These are phyloP conservation scores for Salix purpurea DNA, from an alignment of 345 rosid genomes.

Conservation along the genomic window DNA sequence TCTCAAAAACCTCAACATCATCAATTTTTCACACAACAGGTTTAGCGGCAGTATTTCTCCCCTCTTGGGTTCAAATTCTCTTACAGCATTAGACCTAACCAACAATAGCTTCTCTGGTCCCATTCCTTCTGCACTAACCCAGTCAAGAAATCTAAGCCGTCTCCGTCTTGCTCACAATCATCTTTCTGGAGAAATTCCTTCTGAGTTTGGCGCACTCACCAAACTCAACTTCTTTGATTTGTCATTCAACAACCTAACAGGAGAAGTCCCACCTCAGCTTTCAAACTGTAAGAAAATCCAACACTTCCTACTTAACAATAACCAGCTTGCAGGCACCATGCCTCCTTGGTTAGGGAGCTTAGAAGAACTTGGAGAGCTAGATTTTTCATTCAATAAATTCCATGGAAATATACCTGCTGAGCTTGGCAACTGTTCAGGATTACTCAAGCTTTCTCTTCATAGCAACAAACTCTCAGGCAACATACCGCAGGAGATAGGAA, in stretches of 20 bases:
- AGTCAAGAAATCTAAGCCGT: constrained; percentile 54
- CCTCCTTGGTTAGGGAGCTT: constrained; percentile 77
- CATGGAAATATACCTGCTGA: constrained; percentile 55
- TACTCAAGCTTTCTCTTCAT: constrained; percentile 67
- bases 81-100: constrained; percentile 68
- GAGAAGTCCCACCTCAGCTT: constrained; percentile 37
- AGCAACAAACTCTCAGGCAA: constrained; percentile 56
- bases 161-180: constrained; percentile 68
- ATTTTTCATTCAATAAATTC: constrained; percentile 67
- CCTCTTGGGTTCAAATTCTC: constrained; percentile 52
- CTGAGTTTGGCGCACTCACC: constrained; percentile 50
- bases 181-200: constrained; percentile 60
- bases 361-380: constrained; percentile 66
- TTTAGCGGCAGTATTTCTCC: constrained; percentile 60
- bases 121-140: constrained; percentile 51
- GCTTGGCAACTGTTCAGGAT: constrained; percentile 57
- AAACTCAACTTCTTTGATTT: constrained; percentile 67
- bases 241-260: constrained; percentile 61
- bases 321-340: constrained; percentile 51
- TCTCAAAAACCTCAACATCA: constrained; percentile 59
- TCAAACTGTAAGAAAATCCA: constrained; percentile 48
- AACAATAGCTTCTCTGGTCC: constrained; percentile 68
- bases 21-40: constrained; percentile 74
- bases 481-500: constrained; percentile 63
- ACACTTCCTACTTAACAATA: constrained; percentile 60